A percentile compares a stretch with the other conserved stretches of the same genome.
phyloP scores from a whole-genome alignment of 2,329 filamentous ascomycete genomes.

The Colletotrichum incanum region DNA sequence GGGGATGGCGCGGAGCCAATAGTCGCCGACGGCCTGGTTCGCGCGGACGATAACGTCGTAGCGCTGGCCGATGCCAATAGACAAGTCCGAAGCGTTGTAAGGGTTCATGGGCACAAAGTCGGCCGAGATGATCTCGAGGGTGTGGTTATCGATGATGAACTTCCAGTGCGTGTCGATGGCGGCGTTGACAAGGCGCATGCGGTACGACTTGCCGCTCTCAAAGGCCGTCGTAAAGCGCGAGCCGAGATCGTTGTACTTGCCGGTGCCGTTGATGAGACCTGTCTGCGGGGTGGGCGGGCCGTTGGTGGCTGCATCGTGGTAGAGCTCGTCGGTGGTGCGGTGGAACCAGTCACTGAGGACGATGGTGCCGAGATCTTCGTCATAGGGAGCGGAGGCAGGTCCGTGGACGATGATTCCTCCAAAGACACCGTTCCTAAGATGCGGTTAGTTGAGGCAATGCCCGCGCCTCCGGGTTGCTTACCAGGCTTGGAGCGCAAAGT shows the following conservation, averaged over 20 bases:
- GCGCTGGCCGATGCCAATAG: constrained; percentile 64
- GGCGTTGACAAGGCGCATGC: constrained; percentile 64
- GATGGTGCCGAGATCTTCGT: constrained; percentile 74
- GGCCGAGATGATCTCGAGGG: constrained; percentile 68
- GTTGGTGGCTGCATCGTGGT: constrained; percentile 45
- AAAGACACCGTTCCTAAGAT: constrained; percentile 61
- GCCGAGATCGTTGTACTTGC: constrained; percentile 54
- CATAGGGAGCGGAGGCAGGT: constrained; percentile 71
- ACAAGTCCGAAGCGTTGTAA: constrained; percentile 65
- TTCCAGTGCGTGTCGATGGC: constrained; percentile 61
- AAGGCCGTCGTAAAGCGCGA: constrained; percentile 57
- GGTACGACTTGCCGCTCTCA: constrained; percentile 59
- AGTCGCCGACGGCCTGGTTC: constrained; percentile 55
- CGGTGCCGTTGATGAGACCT: constrained; percentile 62
- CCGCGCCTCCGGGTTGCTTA: constrained; percentile 49
- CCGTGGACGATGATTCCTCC: constrained; percentile 75
- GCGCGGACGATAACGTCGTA: constrained; percentile 64
- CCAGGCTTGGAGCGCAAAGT: constrained; percentile 64
- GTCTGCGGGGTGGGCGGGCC: constrained; percentile 60
- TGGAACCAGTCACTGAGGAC: constrained; percentile 74
- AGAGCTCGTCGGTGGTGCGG: constrained; percentile 57
- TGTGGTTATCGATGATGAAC: constrained; percentile 71
- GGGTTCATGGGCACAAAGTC: constrained; percentile 73
- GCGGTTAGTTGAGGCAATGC: constrained; percentile 45
- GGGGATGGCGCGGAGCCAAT: constrained; percentile 65